Conservation (phyloP, 495 filamentous ascomycete species). For the Neurospora sp. region DNA sequence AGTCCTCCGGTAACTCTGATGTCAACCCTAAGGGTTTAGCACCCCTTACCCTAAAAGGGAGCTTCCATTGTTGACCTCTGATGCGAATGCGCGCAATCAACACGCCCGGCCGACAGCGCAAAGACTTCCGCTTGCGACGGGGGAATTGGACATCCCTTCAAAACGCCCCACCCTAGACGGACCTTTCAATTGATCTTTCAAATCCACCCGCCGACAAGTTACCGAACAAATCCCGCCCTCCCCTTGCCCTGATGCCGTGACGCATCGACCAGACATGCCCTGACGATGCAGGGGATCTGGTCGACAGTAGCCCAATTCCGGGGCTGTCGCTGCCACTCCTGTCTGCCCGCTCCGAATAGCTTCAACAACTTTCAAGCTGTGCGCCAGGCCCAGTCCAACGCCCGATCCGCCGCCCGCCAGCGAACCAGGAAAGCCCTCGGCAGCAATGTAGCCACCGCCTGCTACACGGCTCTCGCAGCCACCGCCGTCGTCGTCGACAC, state of each 20-base stretch:
- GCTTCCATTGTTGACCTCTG: not conserved
- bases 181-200: not conserved
- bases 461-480: slow-evolving; percentile 62
- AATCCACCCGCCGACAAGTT: not conserved
- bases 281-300: slow-evolving; percentile 59
- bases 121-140: not conserved
- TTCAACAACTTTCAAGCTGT: slow-evolving; percentile 33
- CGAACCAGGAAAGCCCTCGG: slow-evolving; percentile 40
- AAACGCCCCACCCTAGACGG: not conserved
- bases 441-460: slow-evolving; percentile 56
- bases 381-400: slow-evolving; percentile 27
- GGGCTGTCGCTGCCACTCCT: slow-evolving; percentile 56
- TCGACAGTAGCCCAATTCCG: slow-evolving; percentile 54
- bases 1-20: not conserved
- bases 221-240: not conserved
- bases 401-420: slow-evolving; percentile 16
- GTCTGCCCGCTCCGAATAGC: slow-evolving; percentile 43
- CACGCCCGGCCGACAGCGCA: not conserved
- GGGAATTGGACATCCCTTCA: not conserved
- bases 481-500: slow-evolving; percentile 60
- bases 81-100: not conserved
- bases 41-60: not conserved
- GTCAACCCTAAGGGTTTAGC: not conserved
- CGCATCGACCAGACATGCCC: slow-evolving; percentile 21
- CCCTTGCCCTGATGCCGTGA: not conserved